Conservation (phyloP, 2,329 filamentous ascomycete species). For the Ambrosiella xylebori region DNA sequence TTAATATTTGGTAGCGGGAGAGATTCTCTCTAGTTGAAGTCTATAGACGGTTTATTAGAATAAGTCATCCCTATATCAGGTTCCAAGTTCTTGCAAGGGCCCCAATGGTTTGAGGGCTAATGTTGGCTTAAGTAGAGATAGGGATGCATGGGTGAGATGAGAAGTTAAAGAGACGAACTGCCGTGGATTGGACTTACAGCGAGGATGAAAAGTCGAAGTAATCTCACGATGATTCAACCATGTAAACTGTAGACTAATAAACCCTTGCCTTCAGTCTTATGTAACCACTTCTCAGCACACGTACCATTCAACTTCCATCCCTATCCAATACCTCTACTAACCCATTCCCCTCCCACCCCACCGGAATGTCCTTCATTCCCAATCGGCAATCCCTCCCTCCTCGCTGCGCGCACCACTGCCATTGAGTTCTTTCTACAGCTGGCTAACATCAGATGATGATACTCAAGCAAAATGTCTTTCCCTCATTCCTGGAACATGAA, state of each 20-base stretch:
- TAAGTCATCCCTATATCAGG: background rate
- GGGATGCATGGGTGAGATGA: background rate
- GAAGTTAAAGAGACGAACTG: background rate
- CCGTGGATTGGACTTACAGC: background rate
- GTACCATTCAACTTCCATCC: background rate
- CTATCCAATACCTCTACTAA: background rate
- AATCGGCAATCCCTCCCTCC: background rate
- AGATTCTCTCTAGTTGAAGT: background rate
- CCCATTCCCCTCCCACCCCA: background rate
- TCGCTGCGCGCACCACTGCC: background rate
- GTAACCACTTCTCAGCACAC: background rate
- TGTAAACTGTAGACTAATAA: background rate
- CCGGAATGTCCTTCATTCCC: background rate
- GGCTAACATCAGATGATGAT: too few relatives aligned
- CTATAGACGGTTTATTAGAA: background rate
- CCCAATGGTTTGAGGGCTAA: background rate
- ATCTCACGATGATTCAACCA: background rate
- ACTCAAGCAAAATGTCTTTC: too few relatives aligned
- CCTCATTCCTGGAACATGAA: background rate
- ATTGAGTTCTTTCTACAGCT: background rate
- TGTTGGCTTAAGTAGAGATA: background rate
- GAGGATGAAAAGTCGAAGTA: background rate
- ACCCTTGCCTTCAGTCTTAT: background rate
- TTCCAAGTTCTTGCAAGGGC: background rate
- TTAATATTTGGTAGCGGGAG: background rate